phyloP scores from a whole-genome alignment of 495 filamentous ascomycete species.

The Aspergillus funiculosus region DNA sequence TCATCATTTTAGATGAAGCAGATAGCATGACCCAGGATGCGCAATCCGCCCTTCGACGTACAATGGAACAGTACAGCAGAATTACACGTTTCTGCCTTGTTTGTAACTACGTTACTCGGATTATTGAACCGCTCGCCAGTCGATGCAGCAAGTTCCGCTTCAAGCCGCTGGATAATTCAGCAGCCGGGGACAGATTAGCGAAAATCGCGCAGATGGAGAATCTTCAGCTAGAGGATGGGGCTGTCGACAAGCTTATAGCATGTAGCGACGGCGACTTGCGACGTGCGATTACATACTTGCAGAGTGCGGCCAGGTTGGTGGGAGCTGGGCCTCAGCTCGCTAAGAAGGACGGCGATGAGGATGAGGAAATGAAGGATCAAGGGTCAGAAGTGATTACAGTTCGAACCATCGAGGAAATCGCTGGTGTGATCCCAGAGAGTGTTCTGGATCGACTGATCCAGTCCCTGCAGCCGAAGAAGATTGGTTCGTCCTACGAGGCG shows the following conservation, averaged over 20 bases:
- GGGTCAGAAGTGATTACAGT: slow-evolving; percentile 55
- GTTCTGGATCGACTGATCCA: slow-evolving; percentile 64
- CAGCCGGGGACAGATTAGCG: slow-evolving; percentile 66
- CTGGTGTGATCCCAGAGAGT: slow-evolving; percentile 77
- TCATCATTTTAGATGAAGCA: slow-evolving; percentile 95
- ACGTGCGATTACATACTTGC: slow-evolving; percentile 93
- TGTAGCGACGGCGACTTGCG: slow-evolving; percentile 91
- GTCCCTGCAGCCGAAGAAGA: slow-evolving; percentile 69
- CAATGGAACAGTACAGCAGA: slow-evolving; percentile 96
- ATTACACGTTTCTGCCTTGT: slow-evolving; percentile 97
- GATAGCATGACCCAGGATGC: slow-evolving; percentile 99
- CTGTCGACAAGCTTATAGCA: slow-evolving; percentile 72
- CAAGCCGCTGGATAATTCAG: slow-evolving; percentile 84
- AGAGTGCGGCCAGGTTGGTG: slow-evolving; percentile 79
- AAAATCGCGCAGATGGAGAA: slow-evolving; percentile 76
- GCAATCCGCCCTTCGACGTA: slow-evolving; percentile 82
- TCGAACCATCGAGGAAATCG: slow-evolving; percentile 84
- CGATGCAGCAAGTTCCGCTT: slow-evolving; percentile 95
- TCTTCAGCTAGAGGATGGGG: slow-evolving; percentile 68
- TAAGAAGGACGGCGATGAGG: slow-evolving; percentile 46
- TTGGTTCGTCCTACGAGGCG: slow-evolving; percentile 60
- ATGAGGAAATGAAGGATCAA: slow-evolving; percentile 46
- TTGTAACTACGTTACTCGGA: slow-evolving; percentile 97
- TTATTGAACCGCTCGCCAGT: slow-evolving; percentile 92
- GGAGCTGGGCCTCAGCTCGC: slow-evolving; percentile 44